Evolutionary conservation across 306 rosid genomes (phyloP).

Genomic region (Pterocarpus santalinus): DNA sequence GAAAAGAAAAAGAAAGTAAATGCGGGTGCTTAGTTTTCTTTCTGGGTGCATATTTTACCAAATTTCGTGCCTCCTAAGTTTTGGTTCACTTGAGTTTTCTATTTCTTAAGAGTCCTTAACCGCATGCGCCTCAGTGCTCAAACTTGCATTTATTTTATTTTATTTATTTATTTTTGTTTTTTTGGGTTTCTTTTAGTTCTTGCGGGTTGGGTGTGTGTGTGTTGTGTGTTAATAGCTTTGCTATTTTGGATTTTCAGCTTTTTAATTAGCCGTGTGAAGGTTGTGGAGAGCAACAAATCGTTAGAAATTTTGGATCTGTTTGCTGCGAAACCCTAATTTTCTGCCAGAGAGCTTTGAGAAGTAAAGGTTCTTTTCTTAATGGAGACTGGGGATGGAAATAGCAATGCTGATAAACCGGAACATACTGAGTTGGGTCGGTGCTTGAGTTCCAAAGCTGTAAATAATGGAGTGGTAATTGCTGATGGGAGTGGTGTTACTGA

Average conservation of each 20-base stretch:
- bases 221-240: slow-evolving; percentile 3
- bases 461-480: slow-evolving; percentile 46
- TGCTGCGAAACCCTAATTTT: slow-evolving; percentile 72
- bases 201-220: neutral
- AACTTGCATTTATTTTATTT: slow-evolving; percentile 13
- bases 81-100: slow-evolving; percentile 37
- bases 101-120: slow-evolving; percentile 4
- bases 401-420: slow-evolving; percentile 53
- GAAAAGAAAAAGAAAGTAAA: neutral
- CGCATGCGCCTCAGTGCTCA: neutral
- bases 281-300: slow-evolving; percentile 39
- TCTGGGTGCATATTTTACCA: neutral
- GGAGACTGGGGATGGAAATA: slow-evolving; percentile 60
- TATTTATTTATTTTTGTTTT: neutral
- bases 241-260: slow-evolving; percentile 22
- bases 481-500: slow-evolving; percentile 44
- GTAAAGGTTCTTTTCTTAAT: slow-evolving; percentile 52
- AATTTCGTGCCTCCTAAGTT: slow-evolving; percentile 11
- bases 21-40: neutral
- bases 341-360: slow-evolving; percentile 41
- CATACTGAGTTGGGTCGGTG: slow-evolving; percentile 31
- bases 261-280: slow-evolving; percentile 36
- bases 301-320: slow-evolving; percentile 48
- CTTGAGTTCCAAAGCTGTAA: slow-evolving; percentile 32
- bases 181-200: slow-evolving; percentile 19